Evolutionary conservation across 495 filamentous ascomycete species (phyloP).

Genomic region (Xylaria grammica): DNA sequence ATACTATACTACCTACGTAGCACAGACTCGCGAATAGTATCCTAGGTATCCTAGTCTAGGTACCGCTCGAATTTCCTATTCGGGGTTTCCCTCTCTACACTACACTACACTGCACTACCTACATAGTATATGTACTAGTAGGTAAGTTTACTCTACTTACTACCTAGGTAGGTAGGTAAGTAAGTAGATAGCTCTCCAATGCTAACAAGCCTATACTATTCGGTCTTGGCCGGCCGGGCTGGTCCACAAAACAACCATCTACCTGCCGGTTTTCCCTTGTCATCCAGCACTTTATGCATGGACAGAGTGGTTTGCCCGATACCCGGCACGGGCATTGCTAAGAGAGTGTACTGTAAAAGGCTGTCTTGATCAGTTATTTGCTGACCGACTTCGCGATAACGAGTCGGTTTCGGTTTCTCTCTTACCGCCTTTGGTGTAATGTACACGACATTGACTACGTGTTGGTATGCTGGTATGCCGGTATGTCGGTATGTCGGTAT

Average conservation of each 20-base stretch:
- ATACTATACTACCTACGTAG: not conserved
- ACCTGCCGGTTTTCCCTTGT: not conserved
- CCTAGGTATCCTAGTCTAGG: not conserved
- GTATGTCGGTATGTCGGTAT: too few relatives aligned
- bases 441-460: not conserved
- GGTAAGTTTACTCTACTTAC: too few relatives aligned
- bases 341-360: not conserved
- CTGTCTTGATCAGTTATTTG: constrained; percentile 14
- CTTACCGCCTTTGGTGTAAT: constrained; percentile 38
- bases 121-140: too few relatives aligned
- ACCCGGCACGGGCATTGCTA: not conserved
- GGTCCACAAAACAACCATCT: not conserved
- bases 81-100: constrained; percentile 3
- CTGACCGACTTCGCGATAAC: constrained; percentile 23
- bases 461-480: too few relatives aligned
- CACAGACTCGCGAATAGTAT: not conserved
- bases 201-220: constrained; percentile 1
- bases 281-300: constrained; percentile 7
- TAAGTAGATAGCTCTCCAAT: too few relatives aligned
- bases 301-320: not conserved
- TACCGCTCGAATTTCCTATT: constrained; percentile 14
- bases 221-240: constrained; percentile 13
- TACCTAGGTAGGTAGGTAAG: too few relatives aligned
- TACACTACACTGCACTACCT: not conserved
- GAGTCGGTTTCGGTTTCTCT: constrained; percentile 10